Evolutionary conservation across 441 rosid species (phyloP).

Genomic region (Manihot esculenta): DNA sequence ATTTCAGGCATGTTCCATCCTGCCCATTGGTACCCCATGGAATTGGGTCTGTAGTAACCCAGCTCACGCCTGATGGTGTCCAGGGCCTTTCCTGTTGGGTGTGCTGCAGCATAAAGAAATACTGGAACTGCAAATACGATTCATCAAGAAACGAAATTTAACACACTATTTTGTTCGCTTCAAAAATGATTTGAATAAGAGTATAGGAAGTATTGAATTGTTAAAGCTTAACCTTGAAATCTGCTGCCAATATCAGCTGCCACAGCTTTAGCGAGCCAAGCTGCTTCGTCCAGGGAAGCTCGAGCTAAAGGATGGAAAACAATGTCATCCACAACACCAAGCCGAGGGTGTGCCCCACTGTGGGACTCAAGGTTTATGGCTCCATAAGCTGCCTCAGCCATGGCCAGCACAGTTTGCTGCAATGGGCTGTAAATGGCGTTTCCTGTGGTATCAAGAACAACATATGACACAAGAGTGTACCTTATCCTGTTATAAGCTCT

Average conservation of each 20-base stretch:
- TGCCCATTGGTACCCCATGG: slow-evolving; percentile 55
- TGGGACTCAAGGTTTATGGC: slow-evolving; percentile 52
- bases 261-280: slow-evolving; percentile 57
- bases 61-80: slow-evolving; percentile 61
- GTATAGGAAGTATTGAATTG: not conserved
- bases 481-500: slow-evolving; percentile 50
- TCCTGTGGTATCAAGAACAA: slow-evolving; percentile 44
- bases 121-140: slow-evolving; percentile 53
- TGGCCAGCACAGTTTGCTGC: slow-evolving; percentile 50
- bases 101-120: slow-evolving; percentile 57
- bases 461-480: slow-evolving; percentile 56
- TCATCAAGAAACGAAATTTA: not conserved
- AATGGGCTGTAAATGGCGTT: slow-evolving; percentile 51
- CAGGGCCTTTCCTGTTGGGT: slow-evolving; percentile 51
- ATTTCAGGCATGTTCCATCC: slow-evolving; percentile 45
- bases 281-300: slow-evolving; percentile 58
- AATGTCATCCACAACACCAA: slow-evolving; percentile 64
- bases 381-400: slow-evolving; percentile 54
- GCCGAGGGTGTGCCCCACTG: slow-evolving; percentile 56
- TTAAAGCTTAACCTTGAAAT: slow-evolving; percentile 43
- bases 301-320: slow-evolving; percentile 54
- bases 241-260: slow-evolving; percentile 54
- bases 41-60: slow-evolving; percentile 60
- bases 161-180: not conserved
- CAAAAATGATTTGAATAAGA: not conserved